Evolutionary conservation across 1,139 yeast genomes (phyloP), one percentile per base, ranked within the genome.

Genomic region (Saccharomyces hybrid): DNA sequence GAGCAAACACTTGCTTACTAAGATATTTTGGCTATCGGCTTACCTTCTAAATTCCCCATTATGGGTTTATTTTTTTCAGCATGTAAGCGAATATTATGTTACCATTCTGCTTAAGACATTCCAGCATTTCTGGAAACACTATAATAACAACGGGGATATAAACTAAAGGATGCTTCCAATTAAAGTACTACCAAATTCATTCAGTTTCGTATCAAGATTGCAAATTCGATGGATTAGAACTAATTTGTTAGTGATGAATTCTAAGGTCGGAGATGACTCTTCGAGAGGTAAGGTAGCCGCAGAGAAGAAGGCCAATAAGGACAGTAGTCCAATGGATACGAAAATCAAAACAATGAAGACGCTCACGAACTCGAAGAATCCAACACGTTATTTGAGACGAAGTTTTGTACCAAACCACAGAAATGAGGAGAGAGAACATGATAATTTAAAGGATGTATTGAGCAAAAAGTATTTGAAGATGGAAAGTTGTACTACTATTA

Each of bases 401-500:
- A 51, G 53, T 41, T 51, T 51, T 48, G 53, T 51, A 8, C 50
- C 50, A 23, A 46, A 47, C 23, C 42, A 38, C 25, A 7, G 25
- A 16, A 16, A 6, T 38, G 23, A 38, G 46, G 46, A 25, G 5
- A 23, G 11, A 3, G 26, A 23, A 5, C 34, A 28, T 42, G 50
- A 48, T 28, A 41, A 32, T 11, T 16, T 47, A 5, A 8, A 47
- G 9, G 50, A 48, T 20, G 20, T 27, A 4, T 30, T 32, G 16
- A 28, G 34, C 2, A 30, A 25, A 34, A 57, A 47, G 41, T 48
- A 50, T 14, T 54, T 54, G 44, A 57, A 32, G 49, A 56, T 58
- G 28, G 58, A 61, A 44, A 75, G 80, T 1, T 81, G 84, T 56
- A 83, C 88, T 0, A 80, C 91, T 0, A 78, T 84, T 4, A 85